Evolutionary conservation across 2,329 filamentous ascomycete genomes (phyloP).

Genomic region (Botryotinia calthae): DNA sequence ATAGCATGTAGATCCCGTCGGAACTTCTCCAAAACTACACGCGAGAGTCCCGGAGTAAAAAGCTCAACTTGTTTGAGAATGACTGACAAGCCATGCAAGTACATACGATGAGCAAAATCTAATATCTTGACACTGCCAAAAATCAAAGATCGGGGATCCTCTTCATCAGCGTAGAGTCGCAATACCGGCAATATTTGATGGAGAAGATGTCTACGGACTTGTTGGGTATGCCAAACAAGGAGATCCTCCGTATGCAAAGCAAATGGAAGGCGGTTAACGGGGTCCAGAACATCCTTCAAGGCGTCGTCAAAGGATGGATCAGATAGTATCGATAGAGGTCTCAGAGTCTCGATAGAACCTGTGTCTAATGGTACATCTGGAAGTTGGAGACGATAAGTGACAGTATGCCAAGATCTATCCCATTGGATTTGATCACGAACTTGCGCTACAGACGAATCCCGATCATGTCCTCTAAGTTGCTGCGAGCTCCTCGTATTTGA

Average conservation of each 20-base stretch:
- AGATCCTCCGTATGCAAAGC: constrained; percentile 56
- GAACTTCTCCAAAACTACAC: constrained; percentile 50
- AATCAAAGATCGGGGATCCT: constrained; percentile 46
- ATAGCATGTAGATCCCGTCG: constrained; percentile 61
- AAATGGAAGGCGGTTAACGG: constrained; percentile 46
- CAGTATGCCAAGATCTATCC: constrained; percentile 61
- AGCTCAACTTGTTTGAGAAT: constrained; percentile 48
- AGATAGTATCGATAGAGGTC: constrained; percentile 34
- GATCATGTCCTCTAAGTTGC: not conserved
- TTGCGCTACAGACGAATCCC: constrained; percentile 21
- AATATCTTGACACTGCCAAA: constrained; percentile 55
- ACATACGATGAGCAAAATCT: constrained; percentile 58
- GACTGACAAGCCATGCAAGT: constrained; percentile 53
- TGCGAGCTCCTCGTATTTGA: constrained; percentile 9
- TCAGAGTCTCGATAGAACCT: constrained; percentile 25
- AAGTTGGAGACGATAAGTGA: constrained; percentile 56
- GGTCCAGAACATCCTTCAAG: constrained; percentile 53
- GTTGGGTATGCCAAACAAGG: constrained; percentile 58
- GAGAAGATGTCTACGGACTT: constrained; percentile 60
- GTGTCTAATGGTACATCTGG: constrained; percentile 53
- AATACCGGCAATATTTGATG: constrained; percentile 58
- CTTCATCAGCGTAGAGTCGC: constrained; percentile 41
- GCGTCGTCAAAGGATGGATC: constrained; percentile 48
- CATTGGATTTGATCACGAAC: constrained; percentile 50
- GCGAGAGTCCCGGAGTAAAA: constrained; percentile 37